phyloP scores from a whole-genome alignment of 1,284 basidiomycete genomes.

The Prillingera fragicola region DNA sequence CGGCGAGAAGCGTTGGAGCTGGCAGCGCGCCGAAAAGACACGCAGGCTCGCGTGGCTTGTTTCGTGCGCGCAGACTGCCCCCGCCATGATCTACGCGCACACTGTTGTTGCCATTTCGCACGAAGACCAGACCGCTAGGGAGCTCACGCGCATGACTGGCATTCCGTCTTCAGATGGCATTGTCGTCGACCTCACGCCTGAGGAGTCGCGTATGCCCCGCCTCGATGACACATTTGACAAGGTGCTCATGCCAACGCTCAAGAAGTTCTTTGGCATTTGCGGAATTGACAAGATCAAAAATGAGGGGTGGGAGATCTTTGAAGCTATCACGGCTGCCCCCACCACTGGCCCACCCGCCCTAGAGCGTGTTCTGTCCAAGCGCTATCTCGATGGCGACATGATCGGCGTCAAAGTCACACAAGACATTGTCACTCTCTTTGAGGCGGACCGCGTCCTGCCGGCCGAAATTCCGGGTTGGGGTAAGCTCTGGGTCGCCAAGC shows the following conservation, averaged over 20 bases:
- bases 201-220: constrained; percentile 23
- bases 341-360: constrained; percentile 15
- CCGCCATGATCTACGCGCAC: constrained; percentile 40
- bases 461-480: constrained; percentile 39
- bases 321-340: constrained; percentile 27
- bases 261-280: constrained; percentile 25
- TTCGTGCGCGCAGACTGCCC: constrained; percentile 23
- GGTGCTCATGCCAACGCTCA: constrained; percentile 33
- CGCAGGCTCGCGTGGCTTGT: constrained; percentile 32
- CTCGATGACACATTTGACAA: constrained; percentile 36
- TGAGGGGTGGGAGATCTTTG: constrained; percentile 37
- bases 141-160: constrained; percentile 25
- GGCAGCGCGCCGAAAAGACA: constrained; percentile 34
- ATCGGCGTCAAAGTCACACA: constrained; percentile 13
- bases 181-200: constrained; percentile 17
- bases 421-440: constrained; percentile 1
- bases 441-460: constrained; percentile 20
- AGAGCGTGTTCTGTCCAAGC: constrained; percentile 26
- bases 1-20: constrained; percentile 21
- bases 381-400: constrained; percentile 29
- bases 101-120: constrained; percentile 33
- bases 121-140: constrained; percentile 34
- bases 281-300: constrained; percentile 37
- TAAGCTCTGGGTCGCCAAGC: constrained; percentile 29
- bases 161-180: constrained; percentile 35